Base-by-base conservation (phyloP, 1,139 yeast species). In the Hansenula anomala region DNA sequence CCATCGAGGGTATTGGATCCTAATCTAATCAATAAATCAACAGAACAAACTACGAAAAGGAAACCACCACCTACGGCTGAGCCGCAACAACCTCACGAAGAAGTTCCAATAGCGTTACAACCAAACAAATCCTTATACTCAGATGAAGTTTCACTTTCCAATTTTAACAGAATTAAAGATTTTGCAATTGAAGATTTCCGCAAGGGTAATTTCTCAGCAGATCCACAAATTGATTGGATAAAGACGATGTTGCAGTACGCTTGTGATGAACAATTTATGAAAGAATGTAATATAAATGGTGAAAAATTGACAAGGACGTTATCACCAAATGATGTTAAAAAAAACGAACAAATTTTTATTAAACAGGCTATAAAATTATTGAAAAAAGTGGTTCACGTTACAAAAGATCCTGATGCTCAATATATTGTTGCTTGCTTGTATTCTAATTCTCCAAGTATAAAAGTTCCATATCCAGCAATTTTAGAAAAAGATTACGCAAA, bases 401-500 rank as follows among this genome's bases (percentile, higher is more conserved):
- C 70, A 40, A 54, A 63, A 48, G 58, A 71, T 51, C 61, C 80
- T 39, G 64, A 66, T 25, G 84, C 88, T 2, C 59, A 75, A 49
- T 77, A 74, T 47, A 69, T 71, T 41, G 56, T 80, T 44, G 90
- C 82, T 2, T 72, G 81, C 28, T 63, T 78, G 34, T 81, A 77
- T 52, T 78, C 86, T 22, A 72, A 75, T 24, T 73, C 67, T 46
- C 55, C 66, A 47, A 38, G 75, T 15, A 68, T 44, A 16, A 47
- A 38, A 25, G 43, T 49, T 4, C 48, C 51, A 7, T 56, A 59
- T 42, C 29, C 68, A 6, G 67, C 74, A 29, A 69, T 81, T 7
- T 62, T 80, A 13, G 75, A 71, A 15, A 64, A 68, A 37, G 80
- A 80, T 59, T 78, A 76, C 47, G 68, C 59, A 31, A 73, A 73